phyloP scores from a whole-genome alignment of 306 rosid species.

The Castanea crenata region DNA sequence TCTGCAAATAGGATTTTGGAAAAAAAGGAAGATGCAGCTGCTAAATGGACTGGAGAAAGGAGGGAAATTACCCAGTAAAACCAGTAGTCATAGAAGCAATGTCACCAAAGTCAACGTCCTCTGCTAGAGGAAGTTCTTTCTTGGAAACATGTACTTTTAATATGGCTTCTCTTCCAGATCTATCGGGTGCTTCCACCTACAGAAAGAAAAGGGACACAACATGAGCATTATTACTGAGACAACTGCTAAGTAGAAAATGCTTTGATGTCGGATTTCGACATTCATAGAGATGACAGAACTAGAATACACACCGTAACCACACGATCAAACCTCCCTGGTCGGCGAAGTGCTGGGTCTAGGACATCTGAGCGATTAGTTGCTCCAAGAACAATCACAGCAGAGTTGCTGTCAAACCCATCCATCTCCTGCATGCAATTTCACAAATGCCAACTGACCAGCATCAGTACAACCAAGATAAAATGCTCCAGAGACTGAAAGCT shows the following conservation, averaged over 20 bases:
- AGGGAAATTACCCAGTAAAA: conserved; percentile 75
- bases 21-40: neutral
- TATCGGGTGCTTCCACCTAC: conserved; percentile 97
- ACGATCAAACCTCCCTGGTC: conserved; percentile 99
- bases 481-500: conserved; percentile 23
- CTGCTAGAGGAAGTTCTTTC: conserved; percentile 90
- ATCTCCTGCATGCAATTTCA: conserved; percentile 66
- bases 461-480: neutral
- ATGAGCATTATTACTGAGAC: conserved; percentile 8
- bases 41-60: conserved; percentile 1
- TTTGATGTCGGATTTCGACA: conserved; percentile 18
- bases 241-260: conserved; percentile 5
- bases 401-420: conserved; percentile 99
- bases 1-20: conserved; percentile 2
- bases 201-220: conserved; percentile 10
- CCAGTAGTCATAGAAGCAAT: conserved; percentile 98
- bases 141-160: conserved; percentile 78
- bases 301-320: conserved; percentile 75
- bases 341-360: conserved; percentile 93
- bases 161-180: conserved; percentile 85
- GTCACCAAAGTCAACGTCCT: conserved; percentile 61
- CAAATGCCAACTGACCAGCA: conserved; percentile 1
- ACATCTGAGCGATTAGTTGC: conserved; percentile 95
- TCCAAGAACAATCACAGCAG: conserved; percentile 94
- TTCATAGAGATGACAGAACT: conserved; percentile 16